A percentile compares a stretch with the other conserved stretches of the same genome.
These are phyloP conservation scores for Thermoascus crustaceus DNA, from an alignment of 2,329 filamentous ascomycete species.

Conservation along the genomic window DNA sequence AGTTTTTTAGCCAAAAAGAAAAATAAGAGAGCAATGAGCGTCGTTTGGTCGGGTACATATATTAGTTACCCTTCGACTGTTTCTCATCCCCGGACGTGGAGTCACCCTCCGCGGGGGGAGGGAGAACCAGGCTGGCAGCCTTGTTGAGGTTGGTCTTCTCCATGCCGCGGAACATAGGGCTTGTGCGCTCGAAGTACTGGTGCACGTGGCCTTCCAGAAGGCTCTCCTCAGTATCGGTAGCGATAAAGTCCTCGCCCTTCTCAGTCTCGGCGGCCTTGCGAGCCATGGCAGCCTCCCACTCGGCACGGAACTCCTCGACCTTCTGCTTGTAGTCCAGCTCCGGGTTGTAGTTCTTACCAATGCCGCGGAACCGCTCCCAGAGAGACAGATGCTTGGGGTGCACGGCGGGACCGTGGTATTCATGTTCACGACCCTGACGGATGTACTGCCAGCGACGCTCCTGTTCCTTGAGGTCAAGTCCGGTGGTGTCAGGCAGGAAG, in stretches of 20 bases:
- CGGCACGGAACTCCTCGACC: conserved; percentile 69
- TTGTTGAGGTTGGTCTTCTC: conserved; percentile 22
- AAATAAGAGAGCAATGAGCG: too few species aligned
- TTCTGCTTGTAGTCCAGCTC: conserved; percentile 74
- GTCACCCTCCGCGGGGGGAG: conserved; percentile 22
- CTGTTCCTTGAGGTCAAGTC: conserved; percentile 93
- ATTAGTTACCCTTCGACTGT: too few species aligned
- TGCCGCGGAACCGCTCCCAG: conserved; percentile 75
- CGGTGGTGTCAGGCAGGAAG: conserved; percentile 94
- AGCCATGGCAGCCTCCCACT: conserved; percentile 45
- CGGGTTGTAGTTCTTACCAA: conserved; percentile 75
- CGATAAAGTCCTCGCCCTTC: conserved; percentile 26
- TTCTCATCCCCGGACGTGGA: background rate
- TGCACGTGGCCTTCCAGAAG: conserved; percentile 43
- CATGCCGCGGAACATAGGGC: conserved; percentile 34
- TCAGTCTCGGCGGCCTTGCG: conserved; percentile 46
- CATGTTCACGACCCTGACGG: conserved; percentile 62
- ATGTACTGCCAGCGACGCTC: conserved; percentile 90
- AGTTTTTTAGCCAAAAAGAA: too few species aligned
- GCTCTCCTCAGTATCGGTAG: conserved; percentile 35
- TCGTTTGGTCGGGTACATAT: too few species aligned
- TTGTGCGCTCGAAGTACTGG: conserved; percentile 48
- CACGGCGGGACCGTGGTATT: conserved; percentile 90
- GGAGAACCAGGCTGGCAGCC: conserved; percentile 25
- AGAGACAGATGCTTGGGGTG: conserved; percentile 80